Base-by-base conservation (phyloP, 2,329 filamentous ascomycete species). In the Aspergillus persii region DNA sequence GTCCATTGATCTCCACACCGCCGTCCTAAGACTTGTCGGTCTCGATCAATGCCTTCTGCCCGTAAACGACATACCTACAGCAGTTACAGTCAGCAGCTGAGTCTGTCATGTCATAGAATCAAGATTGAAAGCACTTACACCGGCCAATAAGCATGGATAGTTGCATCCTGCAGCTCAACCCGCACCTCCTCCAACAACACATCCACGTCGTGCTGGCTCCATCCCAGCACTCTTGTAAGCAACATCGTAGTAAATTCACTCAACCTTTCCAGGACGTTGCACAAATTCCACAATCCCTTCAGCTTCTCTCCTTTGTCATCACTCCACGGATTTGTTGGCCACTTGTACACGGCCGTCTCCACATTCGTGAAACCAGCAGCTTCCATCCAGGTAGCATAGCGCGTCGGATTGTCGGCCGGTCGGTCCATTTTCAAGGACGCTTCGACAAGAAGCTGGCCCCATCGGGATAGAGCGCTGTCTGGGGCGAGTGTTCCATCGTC, bases 11-110 rank as follows among this genome's bases (percentile, higher is more conserved):
- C 4, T 15, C n/a, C 4, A 18, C 23, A 4, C 12, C n/a, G n/a
- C 30, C 2, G 18, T 4, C 15, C 5, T 18, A 31, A n/a, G 15
- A 1, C 23, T 49, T 8, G 8, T 49, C 46, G 26, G 23, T 5
- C 46, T 26, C 23, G 27, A 12, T 3, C 1, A 49, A 41, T 8
- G 53, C 41, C 41, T 54, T 54, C 53, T 54, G 53, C 2, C 53
- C 53, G 41, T 54, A 54, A 31, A 54, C 53, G n/a, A 54, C 31
- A 26, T 54, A 54, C 36, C 53, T 54, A 39, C 4, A 18, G n/a
- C 27, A 36, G 11, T 2, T 31, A 7, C 6, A 9, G 5, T 54
- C 29, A 53, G 51, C 36, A 30, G 18, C 2, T 31, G 27, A 18
- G 2, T 8, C 3, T 7, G 12, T 31, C 11, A 23, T 3, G 36